Evolutionary conservation across 202 grass and related monocot species (phyloP), one percentile per base, ranked within the genome.

Genomic region (Digitaria exilis): DNA sequence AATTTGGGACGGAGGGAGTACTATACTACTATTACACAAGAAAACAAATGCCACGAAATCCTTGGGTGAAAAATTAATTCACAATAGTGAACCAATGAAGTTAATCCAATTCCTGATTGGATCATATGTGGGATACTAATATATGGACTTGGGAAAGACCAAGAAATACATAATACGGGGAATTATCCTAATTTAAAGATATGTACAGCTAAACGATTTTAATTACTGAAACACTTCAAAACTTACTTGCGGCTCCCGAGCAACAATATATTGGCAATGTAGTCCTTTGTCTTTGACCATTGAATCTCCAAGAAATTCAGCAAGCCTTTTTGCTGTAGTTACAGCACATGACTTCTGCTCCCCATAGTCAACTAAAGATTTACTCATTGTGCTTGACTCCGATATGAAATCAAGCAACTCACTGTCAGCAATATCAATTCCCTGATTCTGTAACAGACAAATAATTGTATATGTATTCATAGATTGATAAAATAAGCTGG

Each of bases 271-370:
- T 82, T 89, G 92, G 80, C 95, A 98, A 69, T 89, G 95, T 19
- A 98, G 87, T 32, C 96, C 96, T 91, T 98, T 98, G 77, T 98
- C 96, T 87, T 94, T 92, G 12, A 98, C 92, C 96, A 98, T 98
- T 41, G 90, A 86, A 83, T 94, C 89, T 67, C 96, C 96, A 75
- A 98, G 90, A 71, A 98, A 98, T 79, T 95, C 89, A 65, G 96
- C 90, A 50, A 98, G 91, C 66, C 92, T 85, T 87, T 88, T 98
- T 69, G 96, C 96, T 67, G 96, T 95, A 80, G 96, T 95, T 71
- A 95, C 92, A 81, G 92, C 90, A 80, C 90, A 98, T 82, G 96
- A 98, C 84, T 98, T 98, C 78, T 98, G 92, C 37, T 86, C 92
- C 44, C 96, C 96, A 71, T 98, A 98, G 82, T 98, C 93, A 78